These are phyloP conservation scores for Platismatia glauca DNA, from an alignment of 495 filamentous ascomycete species.

Conservation along the genomic window DNA sequence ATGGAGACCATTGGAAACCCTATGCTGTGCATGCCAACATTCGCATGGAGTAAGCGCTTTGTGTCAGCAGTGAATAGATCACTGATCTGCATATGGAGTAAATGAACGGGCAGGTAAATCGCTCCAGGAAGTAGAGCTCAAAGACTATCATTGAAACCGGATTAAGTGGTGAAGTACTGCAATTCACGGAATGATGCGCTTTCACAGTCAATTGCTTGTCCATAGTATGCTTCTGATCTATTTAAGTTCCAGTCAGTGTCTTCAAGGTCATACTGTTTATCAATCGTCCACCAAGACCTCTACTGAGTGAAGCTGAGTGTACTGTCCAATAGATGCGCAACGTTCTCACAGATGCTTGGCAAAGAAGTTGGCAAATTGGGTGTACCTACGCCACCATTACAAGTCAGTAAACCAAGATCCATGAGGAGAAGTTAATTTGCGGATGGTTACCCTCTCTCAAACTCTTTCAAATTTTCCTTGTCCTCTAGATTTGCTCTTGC, in stretches of 20 bases:
- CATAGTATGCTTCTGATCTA: background rate
- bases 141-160: background rate
- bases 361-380: conserved; percentile 38
- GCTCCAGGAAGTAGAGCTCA: background rate
- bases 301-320: background rate
- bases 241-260: background rate
- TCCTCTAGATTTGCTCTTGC: conserved; percentile 46
- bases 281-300: background rate
- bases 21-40: no score
- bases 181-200: no score
- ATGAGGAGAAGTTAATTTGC: background rate
- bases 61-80: no score
- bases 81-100: no score
- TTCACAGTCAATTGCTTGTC: background rate
- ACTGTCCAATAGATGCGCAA: background rate
- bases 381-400: conserved; percentile 25
- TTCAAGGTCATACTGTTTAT: background rate
- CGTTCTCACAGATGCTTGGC: conserved; percentile 31
- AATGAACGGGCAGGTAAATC: no score
- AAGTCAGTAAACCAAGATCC: background rate
- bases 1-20: no score
- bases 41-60: no score
- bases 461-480: conserved; percentile 43
- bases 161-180: background rate
- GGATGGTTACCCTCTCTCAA: conserved; percentile 40